A percentile compares a stretch with the other conserved stretches of the same genome.
Evolutionary conservation across 2,329 filamentous ascomycete species (phyloP).

Genomic region (Aspergillus puulaauensis): DNA sequence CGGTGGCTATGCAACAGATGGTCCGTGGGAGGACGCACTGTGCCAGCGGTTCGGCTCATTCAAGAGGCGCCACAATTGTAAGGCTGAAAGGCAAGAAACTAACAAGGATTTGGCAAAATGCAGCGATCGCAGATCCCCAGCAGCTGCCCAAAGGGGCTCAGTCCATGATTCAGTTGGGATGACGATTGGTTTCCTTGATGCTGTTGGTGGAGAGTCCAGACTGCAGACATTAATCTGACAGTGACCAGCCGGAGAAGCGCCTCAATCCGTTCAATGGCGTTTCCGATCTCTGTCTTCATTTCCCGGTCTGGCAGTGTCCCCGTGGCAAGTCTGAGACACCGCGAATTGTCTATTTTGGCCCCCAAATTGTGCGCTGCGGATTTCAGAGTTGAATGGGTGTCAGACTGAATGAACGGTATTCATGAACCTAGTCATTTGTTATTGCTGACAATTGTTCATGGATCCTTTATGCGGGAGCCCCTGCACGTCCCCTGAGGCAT

Average conservation of each 20-base stretch:
- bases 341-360: neutral
- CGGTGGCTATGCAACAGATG: constrained; percentile 1
- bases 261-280: neutral
- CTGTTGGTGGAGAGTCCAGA: neutral
- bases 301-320: neutral
- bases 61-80: neutral
- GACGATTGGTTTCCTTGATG: no score
- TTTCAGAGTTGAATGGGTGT: no score
- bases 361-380: neutral
- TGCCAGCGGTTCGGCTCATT: neutral
- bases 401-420: no score
- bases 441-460: no score
- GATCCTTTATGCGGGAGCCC: no score
- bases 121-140: neutral
- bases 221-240: neutral
- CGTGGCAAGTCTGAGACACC: neutral
- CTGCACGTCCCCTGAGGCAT: no score
- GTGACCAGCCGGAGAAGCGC: neutral
- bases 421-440: no score
- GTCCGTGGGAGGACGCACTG: neutral
- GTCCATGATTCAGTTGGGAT: no score
- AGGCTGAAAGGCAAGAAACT: neutral
- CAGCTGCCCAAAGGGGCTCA: no score
- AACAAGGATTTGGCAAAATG: neutral
- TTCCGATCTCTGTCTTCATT: neutral